Conservation (phyloP, 108 stramenopile genomes). For the Heterococcus sp. region DNA sequence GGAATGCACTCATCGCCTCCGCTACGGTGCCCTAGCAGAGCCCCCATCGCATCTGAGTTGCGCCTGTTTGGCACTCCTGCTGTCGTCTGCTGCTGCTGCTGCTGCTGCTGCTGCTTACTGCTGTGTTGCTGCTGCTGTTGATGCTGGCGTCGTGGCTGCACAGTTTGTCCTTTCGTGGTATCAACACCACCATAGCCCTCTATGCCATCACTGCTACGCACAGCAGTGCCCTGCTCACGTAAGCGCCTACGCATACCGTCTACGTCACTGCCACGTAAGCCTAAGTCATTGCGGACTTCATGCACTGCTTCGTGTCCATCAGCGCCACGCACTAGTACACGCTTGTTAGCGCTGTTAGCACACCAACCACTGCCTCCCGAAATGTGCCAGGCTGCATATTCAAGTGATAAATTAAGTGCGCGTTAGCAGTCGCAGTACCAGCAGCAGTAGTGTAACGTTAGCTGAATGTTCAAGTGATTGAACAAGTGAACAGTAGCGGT, state of each 20-base stretch:
- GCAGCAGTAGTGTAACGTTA: no score
- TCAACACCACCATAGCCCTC: background rate
- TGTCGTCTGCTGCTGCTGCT: background rate
- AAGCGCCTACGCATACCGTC: background rate
- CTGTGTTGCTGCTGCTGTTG: background rate
- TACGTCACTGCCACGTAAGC: background rate
- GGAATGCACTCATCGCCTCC: no score
- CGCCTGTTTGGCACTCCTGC: background rate
- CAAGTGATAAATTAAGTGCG: no score
- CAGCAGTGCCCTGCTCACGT: background rate
- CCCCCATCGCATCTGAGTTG: background rate
- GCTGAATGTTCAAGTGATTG: no score
- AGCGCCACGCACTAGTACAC: slow-evolving; percentile 11
- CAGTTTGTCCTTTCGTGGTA: no score
- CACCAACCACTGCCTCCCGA: slow-evolving; percentile 7
- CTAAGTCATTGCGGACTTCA: background rate
- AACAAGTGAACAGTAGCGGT: no score
- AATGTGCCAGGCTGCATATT: slow-evolving; percentile 16
- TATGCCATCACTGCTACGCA: background rate
- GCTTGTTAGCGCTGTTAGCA: slow-evolving; percentile 29
- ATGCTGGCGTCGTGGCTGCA: background rate
- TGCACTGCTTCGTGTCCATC: background rate
- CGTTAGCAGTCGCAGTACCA: no score
- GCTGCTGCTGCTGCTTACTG: background rate
- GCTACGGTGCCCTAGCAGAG: background rate